Percentiles rank a stretch among this genome's conserved stretches.
Evolutionary conservation across 2,329 filamentous ascomycete genomes (phyloP).

Genomic region (Aspergillus sp.): DNA sequence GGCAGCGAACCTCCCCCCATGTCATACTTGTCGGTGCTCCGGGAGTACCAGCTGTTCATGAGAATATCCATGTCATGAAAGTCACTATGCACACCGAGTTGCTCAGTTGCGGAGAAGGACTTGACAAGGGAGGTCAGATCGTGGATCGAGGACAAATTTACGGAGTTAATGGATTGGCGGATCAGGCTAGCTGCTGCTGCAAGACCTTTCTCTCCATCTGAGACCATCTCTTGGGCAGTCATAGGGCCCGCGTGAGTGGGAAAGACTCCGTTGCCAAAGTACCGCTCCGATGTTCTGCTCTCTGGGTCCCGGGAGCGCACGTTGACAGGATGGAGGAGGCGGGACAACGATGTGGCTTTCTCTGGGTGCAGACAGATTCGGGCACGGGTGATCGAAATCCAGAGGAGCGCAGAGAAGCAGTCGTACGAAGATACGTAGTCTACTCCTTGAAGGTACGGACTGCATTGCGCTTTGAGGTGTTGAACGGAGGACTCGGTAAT

Average conservation of each 20-base stretch:
- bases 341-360: conserved; percentile 6
- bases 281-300: conserved; percentile 14
- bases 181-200: conserved; percentile 16
- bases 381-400: conserved; percentile 20
- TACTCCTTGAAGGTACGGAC: conserved; percentile 7
- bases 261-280: conserved; percentile 23
- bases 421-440: conserved; percentile 25
- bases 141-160: conserved; percentile 12
- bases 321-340: conserved; percentile 20
- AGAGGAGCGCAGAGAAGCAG: conserved; percentile 23
- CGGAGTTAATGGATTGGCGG: conserved; percentile 17
- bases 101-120: conserved; percentile 15
- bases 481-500: conserved; percentile 14
- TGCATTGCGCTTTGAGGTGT: conserved; percentile 15
- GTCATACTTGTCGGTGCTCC: conserved; percentile 18
- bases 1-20: conserved; percentile 15
- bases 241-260: conserved; percentile 15
- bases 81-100: conserved; percentile 12
- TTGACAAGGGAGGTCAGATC: conserved; percentile 12
- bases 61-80: conserved; percentile 21
- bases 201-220: conserved; percentile 11
- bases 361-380: conserved; percentile 17
- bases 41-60: conserved; percentile 23
- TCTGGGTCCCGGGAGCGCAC: conserved; percentile 20
- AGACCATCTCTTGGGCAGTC: conserved; percentile 6